These are phyloP conservation scores for Amanita thiersii DNA, from an alignment of 768 basidiomycete species.

Conservation along the genomic window DNA sequence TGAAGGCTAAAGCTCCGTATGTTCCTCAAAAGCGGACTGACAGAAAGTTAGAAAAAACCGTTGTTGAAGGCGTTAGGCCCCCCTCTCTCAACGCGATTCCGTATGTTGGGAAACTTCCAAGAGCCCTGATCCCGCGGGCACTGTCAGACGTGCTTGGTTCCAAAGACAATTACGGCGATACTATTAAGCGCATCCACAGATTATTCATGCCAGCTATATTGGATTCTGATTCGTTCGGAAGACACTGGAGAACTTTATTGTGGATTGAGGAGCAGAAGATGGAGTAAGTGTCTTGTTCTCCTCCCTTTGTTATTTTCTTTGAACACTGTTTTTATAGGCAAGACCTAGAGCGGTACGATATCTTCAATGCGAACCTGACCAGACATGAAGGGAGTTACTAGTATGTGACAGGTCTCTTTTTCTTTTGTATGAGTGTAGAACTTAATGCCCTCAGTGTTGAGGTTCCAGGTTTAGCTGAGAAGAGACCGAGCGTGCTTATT, in stretches of 20 bases:
- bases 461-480: conserved; percentile 40
- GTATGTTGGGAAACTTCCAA: conserved; percentile 32
- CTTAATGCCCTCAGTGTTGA: conserved; percentile 20
- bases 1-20: conserved; percentile 40
- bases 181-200: conserved; percentile 20
- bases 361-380: conserved; percentile 23
- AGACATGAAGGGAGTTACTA: conserved; percentile 27
- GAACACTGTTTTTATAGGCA: conserved; percentile 22
- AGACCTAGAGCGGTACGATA: conserved; percentile 30
- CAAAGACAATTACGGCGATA: conserved; percentile 14
- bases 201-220: conserved; percentile 33
- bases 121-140: conserved; percentile 29
- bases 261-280: conserved; percentile 48
- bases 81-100: conserved; percentile 31
- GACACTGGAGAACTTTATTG: conserved; percentile 41
- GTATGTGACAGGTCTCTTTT: conserved; percentile 18
- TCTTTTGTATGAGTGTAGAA: neutral
- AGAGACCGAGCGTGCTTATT: conserved; percentile 36
- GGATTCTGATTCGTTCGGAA: conserved; percentile 29
- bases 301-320: neutral
- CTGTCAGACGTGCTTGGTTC: conserved; percentile 20
- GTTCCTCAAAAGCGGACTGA: conserved; percentile 26
- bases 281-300: conserved; percentile 22
- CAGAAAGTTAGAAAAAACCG: conserved; percentile 22
- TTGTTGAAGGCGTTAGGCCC: conserved; percentile 35